phyloP scores from a whole-genome alignment of 2,329 filamentous ascomycete genomes.

The Diaporthe aspalathi region DNA sequence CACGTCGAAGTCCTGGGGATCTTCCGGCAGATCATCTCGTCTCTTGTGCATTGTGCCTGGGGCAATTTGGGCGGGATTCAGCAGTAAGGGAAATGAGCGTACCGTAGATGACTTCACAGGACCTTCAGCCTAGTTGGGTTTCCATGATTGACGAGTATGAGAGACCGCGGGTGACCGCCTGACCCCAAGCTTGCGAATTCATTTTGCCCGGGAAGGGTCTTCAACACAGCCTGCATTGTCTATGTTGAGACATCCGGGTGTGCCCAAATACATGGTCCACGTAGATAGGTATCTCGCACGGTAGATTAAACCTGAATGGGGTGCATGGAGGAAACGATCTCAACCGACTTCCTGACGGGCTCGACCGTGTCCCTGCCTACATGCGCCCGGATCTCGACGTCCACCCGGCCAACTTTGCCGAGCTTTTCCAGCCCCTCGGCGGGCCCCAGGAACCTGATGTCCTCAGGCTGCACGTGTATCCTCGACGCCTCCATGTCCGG shows the following conservation, averaged over 20 bases:
- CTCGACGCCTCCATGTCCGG: constrained; percentile 48
- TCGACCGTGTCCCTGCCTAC: constrained; percentile 45
- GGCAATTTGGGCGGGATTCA: not conserved
- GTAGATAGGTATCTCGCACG: not conserved
- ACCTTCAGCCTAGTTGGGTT: not conserved
- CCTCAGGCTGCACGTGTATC: constrained; percentile 50
- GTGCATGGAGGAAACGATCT: constrained; percentile 46
- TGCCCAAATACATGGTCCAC: not conserved
- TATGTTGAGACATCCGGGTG: not conserved
- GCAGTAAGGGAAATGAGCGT: not conserved
- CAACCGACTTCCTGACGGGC: constrained; percentile 49
- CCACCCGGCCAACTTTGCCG: constrained; percentile 55
- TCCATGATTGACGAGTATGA: not conserved
- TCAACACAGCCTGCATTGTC: not conserved
- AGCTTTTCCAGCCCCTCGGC: constrained; percentile 51
- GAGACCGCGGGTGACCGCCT: not conserved
- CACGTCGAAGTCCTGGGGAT: not conserved
- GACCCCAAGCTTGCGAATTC: not conserved
- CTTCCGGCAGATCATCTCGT: not conserved
- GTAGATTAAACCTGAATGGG: not conserved
- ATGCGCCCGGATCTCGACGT: constrained; percentile 50
- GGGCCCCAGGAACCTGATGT: constrained; percentile 50
- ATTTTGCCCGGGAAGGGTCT: not conserved
- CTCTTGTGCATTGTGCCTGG: not conserved
- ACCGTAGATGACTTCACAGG: not conserved